Evolutionary conservation across 73 alveolate species (phyloP), one percentile per base, ranked within the genome.

Genomic region (Paramecium sexaurelia): DNA sequence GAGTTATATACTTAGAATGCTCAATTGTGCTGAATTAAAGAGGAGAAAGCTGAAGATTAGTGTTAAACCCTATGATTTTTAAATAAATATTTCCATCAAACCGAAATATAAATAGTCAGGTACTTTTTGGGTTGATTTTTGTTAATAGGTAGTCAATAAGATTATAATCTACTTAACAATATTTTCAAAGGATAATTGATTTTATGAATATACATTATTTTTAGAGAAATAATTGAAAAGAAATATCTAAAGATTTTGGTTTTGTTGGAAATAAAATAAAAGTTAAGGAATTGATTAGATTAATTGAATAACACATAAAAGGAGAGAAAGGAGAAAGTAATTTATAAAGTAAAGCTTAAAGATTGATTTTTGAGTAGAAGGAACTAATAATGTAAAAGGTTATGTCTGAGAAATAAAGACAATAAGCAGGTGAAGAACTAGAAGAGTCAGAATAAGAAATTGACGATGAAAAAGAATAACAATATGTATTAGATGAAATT

Each of bases 41-140:
- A 78, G 90, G 36, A 78, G 75, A 20, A 78, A 78, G 32, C 8
- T 78, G 7, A 78, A 78, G 55, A 78, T 37, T 9, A 40, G 75
- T 78, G 73, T 78, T 20, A 78, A 45, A 43, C 90, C 90, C 8
- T 78, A 78, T 78, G 90, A 78, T 40, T 78, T 78, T 78, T 56
- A 41, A n/a, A 78, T 78, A 11, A 40, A 40, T 29, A 41, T 41
- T 20, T 13, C 17, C 2, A 78, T 78, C 0, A 78, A 78, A 45
- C 71, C 71, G 0, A 78, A 78, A 43, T 39, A 78, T 22, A 78
- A 40, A 24, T 43, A 78, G 41, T 78, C 90, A 1, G 73, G 90
- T 41, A 29, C 43, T 0, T 78, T 39, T 78, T 78, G 90, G 90
- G 71, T 27, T 40, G 90, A 78, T 20, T 24, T 78, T 19, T 78